Evolutionary conservation across 192 early-diverging fungal species (phyloP).

Genomic region (Backusella australiensis): DNA sequence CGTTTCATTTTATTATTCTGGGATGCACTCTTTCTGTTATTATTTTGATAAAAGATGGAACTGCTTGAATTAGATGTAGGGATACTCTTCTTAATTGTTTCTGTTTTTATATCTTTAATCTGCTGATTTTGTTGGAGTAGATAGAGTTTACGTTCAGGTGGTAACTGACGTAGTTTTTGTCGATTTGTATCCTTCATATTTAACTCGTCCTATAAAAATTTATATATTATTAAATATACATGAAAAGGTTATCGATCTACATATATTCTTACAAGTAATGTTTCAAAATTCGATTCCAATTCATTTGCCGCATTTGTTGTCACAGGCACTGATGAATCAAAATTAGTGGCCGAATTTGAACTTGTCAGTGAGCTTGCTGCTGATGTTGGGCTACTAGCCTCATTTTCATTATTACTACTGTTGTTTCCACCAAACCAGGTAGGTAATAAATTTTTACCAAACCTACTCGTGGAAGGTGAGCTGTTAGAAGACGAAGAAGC

Average conservation of each 20-base stretch:
- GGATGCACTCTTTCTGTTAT: background rate
- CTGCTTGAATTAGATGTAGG: conserved; percentile 13
- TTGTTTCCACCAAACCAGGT: conserved; percentile 22
- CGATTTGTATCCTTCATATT: conserved; percentile 42
- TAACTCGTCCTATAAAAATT: conserved; percentile 37
- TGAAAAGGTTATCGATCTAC: background rate
- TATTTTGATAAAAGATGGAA: conserved; percentile 8
- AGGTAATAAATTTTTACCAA: conserved; percentile 29
- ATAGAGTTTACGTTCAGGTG: conserved; percentile 34
- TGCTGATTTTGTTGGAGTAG: conserved; percentile 43
- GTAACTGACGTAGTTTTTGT: conserved; percentile 39
- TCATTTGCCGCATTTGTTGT: background rate
- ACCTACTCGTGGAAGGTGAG: background rate
- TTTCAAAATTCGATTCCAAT: conserved; percentile 10
- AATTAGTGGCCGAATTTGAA: background rate
- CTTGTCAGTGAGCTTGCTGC: background rate
- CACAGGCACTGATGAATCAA: background rate
- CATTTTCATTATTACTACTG: background rate
- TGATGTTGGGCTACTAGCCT: background rate
- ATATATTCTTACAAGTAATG: conserved; percentile 5
- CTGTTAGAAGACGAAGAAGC: conserved; percentile 6
- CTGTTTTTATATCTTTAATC: conserved; percentile 15
- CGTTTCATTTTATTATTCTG: conserved; percentile 15
- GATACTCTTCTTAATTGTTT: background rate
- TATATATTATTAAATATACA: background rate